These are phyloP conservation scores for Plantago ovata DNA, from an alignment of 257 asterid genomes.

Conservation along the genomic window DNA sequence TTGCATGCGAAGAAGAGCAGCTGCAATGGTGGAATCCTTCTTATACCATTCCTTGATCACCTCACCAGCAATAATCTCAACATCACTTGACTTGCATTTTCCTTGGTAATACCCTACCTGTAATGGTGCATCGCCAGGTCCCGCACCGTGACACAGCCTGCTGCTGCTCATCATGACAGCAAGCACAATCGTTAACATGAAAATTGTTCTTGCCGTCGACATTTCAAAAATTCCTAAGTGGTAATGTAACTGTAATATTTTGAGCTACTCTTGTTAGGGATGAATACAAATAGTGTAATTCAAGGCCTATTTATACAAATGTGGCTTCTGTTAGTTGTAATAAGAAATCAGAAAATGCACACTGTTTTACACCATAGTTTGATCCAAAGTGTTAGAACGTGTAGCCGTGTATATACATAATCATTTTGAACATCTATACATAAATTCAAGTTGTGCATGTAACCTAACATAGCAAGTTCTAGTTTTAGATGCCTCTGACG, in stretches of 20 bases:
- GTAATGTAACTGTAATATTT: neutral
- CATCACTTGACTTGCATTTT: conserved; percentile 33
- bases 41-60: conserved; percentile 20
- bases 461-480: neutral
- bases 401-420: conserved; percentile 28
- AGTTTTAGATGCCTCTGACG: too few species aligned
- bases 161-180: conserved; percentile 8
- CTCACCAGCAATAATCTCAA: conserved; percentile 27
- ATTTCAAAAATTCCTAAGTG: conserved; percentile 9
- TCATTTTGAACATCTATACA: too few species aligned
- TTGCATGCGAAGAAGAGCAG: conserved; percentile 66
- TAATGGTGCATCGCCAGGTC: conserved; percentile 18
- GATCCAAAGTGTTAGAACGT: conserved; percentile 16
- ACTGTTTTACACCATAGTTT: neutral
- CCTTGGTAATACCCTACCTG: conserved; percentile 40
- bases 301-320: conserved; percentile 15
- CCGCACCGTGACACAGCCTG: conserved; percentile 4
- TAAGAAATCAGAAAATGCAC: neutral
- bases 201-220: conserved; percentile 16
- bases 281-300: neutral
- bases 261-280: neutral
- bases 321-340: neutral
- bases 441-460: neutral
- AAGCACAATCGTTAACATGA: conserved; percentile 13
- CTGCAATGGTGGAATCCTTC: conserved; percentile 31